Percentiles rank a stretch among this genome's conserved stretches.
Evolutionary conservation across 2,329 filamentous ascomycete species (phyloP).

Genomic region (Fusarium luffae): DNA sequence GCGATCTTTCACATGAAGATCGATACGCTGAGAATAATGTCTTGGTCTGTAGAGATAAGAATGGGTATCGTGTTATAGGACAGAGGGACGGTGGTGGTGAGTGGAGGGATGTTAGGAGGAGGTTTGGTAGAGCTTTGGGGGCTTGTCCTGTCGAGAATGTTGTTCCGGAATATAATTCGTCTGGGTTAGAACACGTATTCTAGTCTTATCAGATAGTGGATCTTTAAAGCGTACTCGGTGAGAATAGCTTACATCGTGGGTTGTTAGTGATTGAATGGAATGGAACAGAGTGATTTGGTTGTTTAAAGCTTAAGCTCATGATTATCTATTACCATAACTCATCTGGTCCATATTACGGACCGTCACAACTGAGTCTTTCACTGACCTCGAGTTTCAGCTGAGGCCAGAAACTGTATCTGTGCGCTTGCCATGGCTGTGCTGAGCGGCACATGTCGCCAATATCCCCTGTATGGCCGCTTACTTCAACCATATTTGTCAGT

Average conservation of each 20-base stretch:
- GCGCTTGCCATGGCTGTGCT: neutral
- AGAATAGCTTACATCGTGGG: no score
- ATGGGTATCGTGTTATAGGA: neutral
- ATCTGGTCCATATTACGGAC: neutral
- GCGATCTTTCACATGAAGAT: rapidly evolving
- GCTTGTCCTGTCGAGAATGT: constrained; percentile 4
- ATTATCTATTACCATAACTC: no score
- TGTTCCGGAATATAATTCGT: neutral
- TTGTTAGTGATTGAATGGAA: no score
- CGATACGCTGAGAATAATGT: neutral
- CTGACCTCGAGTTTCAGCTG: neutral
- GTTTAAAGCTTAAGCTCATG: no score
- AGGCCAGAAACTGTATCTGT: neutral
- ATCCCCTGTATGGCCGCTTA: neutral
- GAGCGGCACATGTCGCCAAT: neutral
- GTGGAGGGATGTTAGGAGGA: neutral
- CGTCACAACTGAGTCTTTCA: neutral
- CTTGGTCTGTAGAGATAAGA: neutral
- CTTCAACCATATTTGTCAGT: neutral
- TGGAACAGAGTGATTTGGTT: no score
- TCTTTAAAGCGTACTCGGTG: no score
- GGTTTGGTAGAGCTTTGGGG: neutral
- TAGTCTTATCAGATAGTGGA: no score
- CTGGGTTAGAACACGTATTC: no score
- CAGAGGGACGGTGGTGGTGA: neutral